Percentiles rank a stretch among this genome's conserved stretches.
Evolutionary conservation across 768 basidiomycete species (phyloP).

Genomic region (Pisolithus sp.): DNA sequence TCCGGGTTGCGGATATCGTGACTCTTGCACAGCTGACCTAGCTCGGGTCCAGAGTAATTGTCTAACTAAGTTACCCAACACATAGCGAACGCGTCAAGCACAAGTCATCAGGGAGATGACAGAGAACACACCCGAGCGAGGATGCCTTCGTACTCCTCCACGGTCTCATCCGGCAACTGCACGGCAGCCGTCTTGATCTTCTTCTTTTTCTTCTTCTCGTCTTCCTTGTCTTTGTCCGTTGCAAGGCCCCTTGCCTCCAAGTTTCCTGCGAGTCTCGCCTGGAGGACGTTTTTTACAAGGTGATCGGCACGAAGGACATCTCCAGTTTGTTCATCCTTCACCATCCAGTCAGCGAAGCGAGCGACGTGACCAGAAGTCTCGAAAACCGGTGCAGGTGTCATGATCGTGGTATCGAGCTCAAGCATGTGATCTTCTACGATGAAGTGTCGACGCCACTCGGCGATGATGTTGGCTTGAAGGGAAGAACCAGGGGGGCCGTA

Average conservation of each 20-base stretch:
- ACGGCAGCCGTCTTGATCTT: conserved; percentile 60
- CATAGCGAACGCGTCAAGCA: not conserved
- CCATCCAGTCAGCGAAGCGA: conserved; percentile 99
- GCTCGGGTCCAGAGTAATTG: conserved; percentile 84
- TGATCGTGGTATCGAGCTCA: conserved; percentile 96
- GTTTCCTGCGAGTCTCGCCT: conserved; percentile 85
- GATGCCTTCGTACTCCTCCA: conserved; percentile 71
- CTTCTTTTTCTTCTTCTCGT: conserved; percentile 53
- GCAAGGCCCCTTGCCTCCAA: conserved; percentile 77
- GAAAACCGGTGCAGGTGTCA: conserved; percentile 92
- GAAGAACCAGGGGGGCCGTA: conserved; percentile 96
- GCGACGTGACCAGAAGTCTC: conserved; percentile 98
- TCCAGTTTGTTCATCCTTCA: conserved; percentile 90
- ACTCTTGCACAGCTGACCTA: conserved; percentile 80
- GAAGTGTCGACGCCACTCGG: conserved; percentile 96
- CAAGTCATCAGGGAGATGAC: not conserved
- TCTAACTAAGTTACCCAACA: conserved; percentile 37
- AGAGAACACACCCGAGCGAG: conserved; percentile 73
- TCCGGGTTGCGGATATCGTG: conserved; percentile 83
- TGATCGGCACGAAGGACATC: conserved; percentile 97
- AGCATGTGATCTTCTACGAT: conserved; percentile 99
- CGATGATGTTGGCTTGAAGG: conserved; percentile 92
- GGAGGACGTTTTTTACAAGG: conserved; percentile 86
- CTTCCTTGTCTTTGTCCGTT: conserved; percentile 57
- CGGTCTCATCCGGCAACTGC: conserved; percentile 65